These are phyloP conservation scores for Lecanicillium sp. DNA, from an alignment of 2,329 filamentous ascomycete genomes.

Conservation along the genomic window DNA sequence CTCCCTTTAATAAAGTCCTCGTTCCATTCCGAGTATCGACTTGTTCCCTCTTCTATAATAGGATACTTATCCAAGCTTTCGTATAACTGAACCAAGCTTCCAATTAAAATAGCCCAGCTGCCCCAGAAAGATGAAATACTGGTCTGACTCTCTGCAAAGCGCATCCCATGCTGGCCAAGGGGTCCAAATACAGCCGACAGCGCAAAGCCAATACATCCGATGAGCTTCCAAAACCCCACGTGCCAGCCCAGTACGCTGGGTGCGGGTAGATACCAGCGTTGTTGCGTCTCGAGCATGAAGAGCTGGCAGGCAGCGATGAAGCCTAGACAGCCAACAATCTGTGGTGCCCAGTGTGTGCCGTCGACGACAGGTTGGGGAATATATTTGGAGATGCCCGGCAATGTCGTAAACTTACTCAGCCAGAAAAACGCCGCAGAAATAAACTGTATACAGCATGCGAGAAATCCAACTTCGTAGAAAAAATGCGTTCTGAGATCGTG, in stretches of 20 bases:
- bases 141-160: conserved; percentile 33
- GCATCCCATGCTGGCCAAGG: conserved; percentile 35
- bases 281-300: conserved; percentile 60
- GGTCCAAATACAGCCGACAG: conserved; percentile 51
- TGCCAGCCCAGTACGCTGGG: conserved; percentile 54
- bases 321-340: conserved; percentile 53
- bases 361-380: conserved; percentile 36
- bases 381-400: conserved; percentile 51
- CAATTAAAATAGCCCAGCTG: conserved; percentile 30
- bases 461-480: conserved; percentile 51
- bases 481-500: conserved; percentile 1
- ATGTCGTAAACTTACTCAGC: conserved; percentile 18
- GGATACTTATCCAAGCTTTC: conserved; percentile 18
- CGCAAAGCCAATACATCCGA: conserved; percentile 50
- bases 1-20: neutral
- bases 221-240: conserved; percentile 56
- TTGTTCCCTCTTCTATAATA: conserved; percentile 7
- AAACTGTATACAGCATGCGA: conserved; percentile 49
- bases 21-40: neutral
- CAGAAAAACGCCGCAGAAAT: conserved; percentile 55
- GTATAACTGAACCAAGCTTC: conserved; percentile 17
- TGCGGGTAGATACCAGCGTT: conserved; percentile 53
- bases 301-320: conserved; percentile 51
- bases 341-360: conserved; percentile 50
- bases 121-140: conserved; percentile 37